Evolutionary conservation across 1,284 basidiomycete species (phyloP).

Genomic region (Ustilago hordei): DNA sequence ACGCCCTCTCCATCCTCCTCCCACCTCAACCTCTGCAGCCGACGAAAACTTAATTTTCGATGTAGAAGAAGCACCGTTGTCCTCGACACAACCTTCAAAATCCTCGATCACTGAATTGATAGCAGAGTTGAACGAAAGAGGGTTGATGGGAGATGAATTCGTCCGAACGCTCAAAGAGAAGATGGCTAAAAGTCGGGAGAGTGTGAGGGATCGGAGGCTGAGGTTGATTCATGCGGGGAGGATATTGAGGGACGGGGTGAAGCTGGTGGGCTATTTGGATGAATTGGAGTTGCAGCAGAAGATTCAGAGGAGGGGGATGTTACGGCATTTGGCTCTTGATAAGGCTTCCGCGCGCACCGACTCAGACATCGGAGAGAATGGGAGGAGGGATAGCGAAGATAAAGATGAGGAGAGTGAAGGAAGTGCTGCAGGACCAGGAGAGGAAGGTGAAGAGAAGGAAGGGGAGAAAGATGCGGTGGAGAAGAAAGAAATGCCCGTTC

Average conservation of each 20-base stretch:
- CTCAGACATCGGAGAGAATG: background rate
- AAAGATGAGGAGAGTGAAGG: background rate
- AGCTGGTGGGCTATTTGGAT: constrained; percentile 54
- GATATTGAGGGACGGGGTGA: constrained; percentile 47
- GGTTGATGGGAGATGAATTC: constrained; percentile 27
- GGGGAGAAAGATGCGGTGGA: constrained; percentile 14
- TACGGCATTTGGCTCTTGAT: constrained; percentile 25
- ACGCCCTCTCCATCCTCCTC: background rate
- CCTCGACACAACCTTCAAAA: too few relatives aligned
- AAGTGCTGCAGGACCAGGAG: background rate
- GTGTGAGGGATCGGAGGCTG: constrained; percentile 18
- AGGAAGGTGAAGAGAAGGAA: background rate
- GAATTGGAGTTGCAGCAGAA: constrained; percentile 28
- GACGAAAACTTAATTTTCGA: constrained; percentile 21
- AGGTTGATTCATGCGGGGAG: constrained; percentile 55
- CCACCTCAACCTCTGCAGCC: background rate
- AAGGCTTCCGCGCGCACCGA: background rate
- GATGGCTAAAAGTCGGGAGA: constrained; percentile 6
- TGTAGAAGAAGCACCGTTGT: constrained; percentile 7
- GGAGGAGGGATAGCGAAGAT: constrained; percentile 1
- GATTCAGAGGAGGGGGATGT: constrained; percentile 23
- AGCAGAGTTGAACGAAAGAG: constrained; percentile 5
- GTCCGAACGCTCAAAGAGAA: constrained; percentile 18
- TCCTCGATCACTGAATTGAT: background rate
- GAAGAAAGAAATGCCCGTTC: constrained; percentile 20